These are phyloP conservation scores for Penicillium ochrochloron DNA, from an alignment of 495 filamentous ascomycete species.

Conservation along the genomic window DNA sequence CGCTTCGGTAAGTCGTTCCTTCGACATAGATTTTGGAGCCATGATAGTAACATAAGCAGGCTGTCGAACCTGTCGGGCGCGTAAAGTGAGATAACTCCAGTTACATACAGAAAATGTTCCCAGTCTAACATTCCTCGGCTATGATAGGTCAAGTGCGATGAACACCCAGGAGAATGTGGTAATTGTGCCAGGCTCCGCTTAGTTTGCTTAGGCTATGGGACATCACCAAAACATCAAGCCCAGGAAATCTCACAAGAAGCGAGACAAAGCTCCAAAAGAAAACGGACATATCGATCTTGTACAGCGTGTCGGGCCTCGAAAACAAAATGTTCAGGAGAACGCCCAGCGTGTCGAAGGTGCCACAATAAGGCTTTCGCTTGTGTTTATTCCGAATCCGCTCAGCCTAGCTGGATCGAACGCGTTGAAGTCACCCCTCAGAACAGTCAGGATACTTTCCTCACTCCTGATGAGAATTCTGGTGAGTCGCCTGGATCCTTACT, in stretches of 20 bases:
- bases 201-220: slow-evolving; percentile 30
- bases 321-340: slow-evolving; percentile 43
- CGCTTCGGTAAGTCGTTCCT: slow-evolving; percentile 28
- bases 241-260: slow-evolving; percentile 5
- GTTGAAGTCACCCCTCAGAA: slow-evolving; percentile 11
- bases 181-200: slow-evolving; percentile 35
- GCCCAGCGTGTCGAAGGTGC: slow-evolving; percentile 38
- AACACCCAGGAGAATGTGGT: slow-evolving; percentile 31
- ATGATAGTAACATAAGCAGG: slow-evolving; percentile 17
- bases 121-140: slow-evolving; percentile 2
- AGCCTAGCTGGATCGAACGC: slow-evolving; percentile 36
- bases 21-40: too few relatives aligned
- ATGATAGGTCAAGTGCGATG: slow-evolving; percentile 39
- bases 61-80: slow-evolving; percentile 36
- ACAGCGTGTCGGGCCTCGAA: slow-evolving; percentile 37
- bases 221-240: slow-evolving; percentile 12
- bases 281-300: slow-evolving; percentile 42
- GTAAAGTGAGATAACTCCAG: slow-evolving; percentile 25
- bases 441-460: background rate
- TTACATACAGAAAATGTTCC: background rate
- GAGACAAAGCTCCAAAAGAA: slow-evolving; percentile 22
- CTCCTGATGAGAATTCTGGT: background rate
- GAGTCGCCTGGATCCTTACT: slow-evolving; percentile 1
- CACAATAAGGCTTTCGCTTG: slow-evolving; percentile 30
- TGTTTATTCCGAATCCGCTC: slow-evolving; percentile 34